phyloP scores from a whole-genome alignment of 1,284 basidiomycete genomes.

The Phenoliferia sp. region DNA sequence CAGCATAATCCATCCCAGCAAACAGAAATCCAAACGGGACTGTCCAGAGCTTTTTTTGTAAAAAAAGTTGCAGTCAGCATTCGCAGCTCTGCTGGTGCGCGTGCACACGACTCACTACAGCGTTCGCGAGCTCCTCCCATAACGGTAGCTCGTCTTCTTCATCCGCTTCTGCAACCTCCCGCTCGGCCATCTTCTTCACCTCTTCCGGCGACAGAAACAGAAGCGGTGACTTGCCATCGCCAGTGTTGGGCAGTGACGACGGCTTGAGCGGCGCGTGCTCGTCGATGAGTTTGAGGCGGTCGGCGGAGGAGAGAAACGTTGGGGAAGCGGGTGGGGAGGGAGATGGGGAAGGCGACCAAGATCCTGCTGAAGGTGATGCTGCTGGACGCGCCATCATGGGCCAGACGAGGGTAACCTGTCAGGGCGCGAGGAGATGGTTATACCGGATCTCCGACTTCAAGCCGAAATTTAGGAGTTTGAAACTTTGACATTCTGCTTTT shows the following conservation, averaged over 20 bases:
- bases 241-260: neutral
- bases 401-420: neutral
- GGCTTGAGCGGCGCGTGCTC: neutral
- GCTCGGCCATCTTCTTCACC: neutral
- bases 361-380: neutral
- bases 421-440: too few relatives aligned
- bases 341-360: conserved; percentile 1
- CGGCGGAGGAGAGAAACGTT: neutral
- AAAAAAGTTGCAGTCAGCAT: neutral
- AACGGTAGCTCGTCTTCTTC: conserved; percentile 73
- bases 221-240: neutral
- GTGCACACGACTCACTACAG: conserved; percentile 38
- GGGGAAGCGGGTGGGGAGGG: neutral
- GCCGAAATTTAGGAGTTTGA: too few relatives aligned
- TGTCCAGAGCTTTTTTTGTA: conserved; percentile 10
- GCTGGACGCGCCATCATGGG: neutral
- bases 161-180: neutral
- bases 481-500: too few relatives aligned
- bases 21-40: conserved; percentile 31
- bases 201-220: neutral
- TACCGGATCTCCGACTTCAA: too few relatives aligned
- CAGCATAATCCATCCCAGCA: conserved; percentile 24
- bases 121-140: conserved; percentile 7
- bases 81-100: neutral
- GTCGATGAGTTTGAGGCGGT: neutral